Conservation (phyloP, 306 rosid genomes). For the Quercus rubra region DNA sequence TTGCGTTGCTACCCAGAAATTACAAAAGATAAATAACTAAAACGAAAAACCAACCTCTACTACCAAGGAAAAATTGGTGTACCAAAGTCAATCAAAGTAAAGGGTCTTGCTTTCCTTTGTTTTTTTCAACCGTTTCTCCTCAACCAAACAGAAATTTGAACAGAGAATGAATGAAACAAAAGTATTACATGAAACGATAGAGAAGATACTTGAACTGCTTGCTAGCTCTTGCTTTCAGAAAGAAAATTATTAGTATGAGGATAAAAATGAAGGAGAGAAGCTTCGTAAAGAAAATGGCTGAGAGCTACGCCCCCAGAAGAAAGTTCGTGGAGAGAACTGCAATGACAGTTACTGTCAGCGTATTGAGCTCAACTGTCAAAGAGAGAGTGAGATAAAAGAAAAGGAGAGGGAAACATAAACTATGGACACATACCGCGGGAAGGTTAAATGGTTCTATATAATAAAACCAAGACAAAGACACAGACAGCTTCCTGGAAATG, state of each 20-base stretch:
- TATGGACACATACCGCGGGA: no score
- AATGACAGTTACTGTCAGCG: conserved; percentile 6
- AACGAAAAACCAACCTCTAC: not conserved
- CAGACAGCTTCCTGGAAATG: no score
- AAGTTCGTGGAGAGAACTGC: not conserved
- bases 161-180: not conserved
- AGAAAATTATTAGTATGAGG: not conserved
- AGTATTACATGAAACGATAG: not conserved
- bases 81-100: not conserved
- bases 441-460: no score
- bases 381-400: no score
- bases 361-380: no score
- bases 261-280: not conserved
- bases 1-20: not conserved
- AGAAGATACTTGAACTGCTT: not conserved
- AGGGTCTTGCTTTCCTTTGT: not conserved
- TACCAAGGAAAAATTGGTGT: not conserved
- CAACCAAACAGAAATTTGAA: not conserved
- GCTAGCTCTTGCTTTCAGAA: not conserved
- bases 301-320: not conserved
- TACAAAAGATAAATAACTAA: not conserved
- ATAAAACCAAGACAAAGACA: no score
- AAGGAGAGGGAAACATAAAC: no score
- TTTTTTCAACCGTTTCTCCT: not conserved
- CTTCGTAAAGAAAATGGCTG: not conserved